These are phyloP conservation scores for Lichtheimia ramosa DNA, from an alignment of 371 early-diverging fungal genomes.

Conservation along the genomic window DNA sequence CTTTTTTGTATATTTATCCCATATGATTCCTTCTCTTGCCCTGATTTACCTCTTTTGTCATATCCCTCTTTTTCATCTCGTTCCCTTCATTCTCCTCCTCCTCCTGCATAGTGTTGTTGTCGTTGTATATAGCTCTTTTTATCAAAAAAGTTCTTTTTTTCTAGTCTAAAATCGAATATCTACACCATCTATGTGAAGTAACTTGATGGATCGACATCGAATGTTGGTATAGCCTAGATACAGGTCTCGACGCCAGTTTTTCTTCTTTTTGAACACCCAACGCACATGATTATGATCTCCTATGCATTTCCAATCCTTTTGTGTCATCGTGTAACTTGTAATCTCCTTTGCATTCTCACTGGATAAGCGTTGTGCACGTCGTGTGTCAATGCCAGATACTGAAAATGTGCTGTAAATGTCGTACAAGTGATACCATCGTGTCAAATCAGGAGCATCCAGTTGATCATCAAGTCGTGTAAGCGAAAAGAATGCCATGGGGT, in stretches of 20 bases:
- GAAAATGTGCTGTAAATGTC: background rate
- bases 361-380: background rate
- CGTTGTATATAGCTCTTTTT: no score
- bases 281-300: background rate
- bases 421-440: slow-evolving; percentile 1
- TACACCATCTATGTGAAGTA: background rate
- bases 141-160: background rate
- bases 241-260: background rate
- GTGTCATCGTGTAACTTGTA: background rate
- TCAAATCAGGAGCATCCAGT: background rate
- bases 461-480: background rate
- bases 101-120: no score
- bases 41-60: background rate
- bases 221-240: background rate
- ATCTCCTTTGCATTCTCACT: background rate
- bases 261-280: background rate
- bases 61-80: background rate
- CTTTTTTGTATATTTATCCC: background rate
- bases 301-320: background rate
- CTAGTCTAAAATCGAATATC: background rate
- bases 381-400: background rate
- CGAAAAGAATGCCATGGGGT: background rate
- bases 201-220: background rate
- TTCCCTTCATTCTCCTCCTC: background rate
- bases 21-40: no score